Percentiles rank a stretch among this genome's conserved stretches.
phyloP scores from a whole-genome alignment of 768 basidiomycete species.

The Tubosaeta brunneosetosa region DNA sequence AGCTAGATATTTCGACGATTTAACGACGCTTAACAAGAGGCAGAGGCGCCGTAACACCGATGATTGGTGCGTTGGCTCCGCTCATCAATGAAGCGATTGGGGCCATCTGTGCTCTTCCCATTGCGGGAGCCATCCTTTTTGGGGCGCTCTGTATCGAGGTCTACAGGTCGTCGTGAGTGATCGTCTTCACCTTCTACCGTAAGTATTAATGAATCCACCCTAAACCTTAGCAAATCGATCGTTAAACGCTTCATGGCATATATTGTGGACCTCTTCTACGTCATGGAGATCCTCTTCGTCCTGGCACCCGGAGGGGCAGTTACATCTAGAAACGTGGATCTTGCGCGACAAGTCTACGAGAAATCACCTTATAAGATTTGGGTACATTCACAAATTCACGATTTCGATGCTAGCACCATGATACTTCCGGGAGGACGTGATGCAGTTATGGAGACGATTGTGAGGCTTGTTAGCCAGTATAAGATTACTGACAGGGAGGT shows the following conservation, averaged over 20 bases:
- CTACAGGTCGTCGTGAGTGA: background rate
- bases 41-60: background rate
- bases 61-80: background rate
- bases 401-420: background rate
- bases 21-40: background rate
- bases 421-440: background rate
- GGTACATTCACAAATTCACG: background rate
- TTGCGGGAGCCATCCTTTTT: background rate
- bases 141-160: background rate
- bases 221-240: background rate
- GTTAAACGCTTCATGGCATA: background rate
- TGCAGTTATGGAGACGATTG: background rate
- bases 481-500: background rate
- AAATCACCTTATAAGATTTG: background rate
- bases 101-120: background rate
- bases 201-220: background rate
- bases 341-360: background rate
- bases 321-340: background rate
- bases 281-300: slow-evolving; percentile 3
- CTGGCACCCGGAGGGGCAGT: background rate
- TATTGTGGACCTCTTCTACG: background rate
- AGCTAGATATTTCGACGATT: background rate
- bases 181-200: background rate
- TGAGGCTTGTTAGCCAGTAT: background rate
- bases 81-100: background rate